Evolutionary conservation across 169 alveolate species (phyloP).

Genomic region (Plasmodium cynomolgi): DNA sequence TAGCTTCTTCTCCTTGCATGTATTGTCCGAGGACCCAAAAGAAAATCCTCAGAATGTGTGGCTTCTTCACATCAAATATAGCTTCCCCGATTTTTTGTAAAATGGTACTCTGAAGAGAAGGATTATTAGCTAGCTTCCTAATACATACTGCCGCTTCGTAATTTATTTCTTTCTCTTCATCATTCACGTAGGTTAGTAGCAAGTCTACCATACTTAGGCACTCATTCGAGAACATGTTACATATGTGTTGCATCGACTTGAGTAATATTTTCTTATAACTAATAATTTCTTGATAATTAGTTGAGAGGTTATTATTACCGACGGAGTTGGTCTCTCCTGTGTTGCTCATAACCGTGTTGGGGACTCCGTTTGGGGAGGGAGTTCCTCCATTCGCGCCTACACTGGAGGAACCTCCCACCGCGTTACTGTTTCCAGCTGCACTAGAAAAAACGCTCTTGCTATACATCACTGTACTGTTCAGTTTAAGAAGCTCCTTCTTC

Average conservation of each 20-base stretch:
- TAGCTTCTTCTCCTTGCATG: slow-evolving; percentile 31
- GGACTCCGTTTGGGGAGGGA: not conserved
- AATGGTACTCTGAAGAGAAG: slow-evolving; percentile 13
- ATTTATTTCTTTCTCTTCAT: slow-evolving; percentile 76
- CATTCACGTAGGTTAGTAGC: slow-evolving; percentile 74
- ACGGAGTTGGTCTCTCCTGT: not conserved
- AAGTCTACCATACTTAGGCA: slow-evolving; percentile 76
- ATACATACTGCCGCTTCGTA: slow-evolving; percentile 81
- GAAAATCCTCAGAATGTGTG: slow-evolving; percentile 71
- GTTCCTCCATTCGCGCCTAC: not conserved
- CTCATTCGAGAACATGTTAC: slow-evolving; percentile 79
- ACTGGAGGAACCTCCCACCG: not conserved
- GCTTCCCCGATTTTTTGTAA: slow-evolving; percentile 47
- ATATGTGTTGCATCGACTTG: slow-evolving; percentile 80
- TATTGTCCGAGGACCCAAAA: slow-evolving; percentile 67
- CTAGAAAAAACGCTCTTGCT: not conserved
- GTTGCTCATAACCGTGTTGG: not conserved
- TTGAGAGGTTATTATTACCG: slow-evolving; percentile 31
- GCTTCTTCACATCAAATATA: slow-evolving; percentile 70
- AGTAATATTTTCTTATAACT: slow-evolving; percentile 78
- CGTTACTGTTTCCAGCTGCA: not conserved
- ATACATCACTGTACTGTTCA: slow-evolving; percentile 47
- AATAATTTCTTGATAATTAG: slow-evolving; percentile 69
- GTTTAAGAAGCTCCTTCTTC: slow-evolving; percentile 77
- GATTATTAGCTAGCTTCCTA: slow-evolving; percentile 50